A percentile compares a stretch with the other conserved stretches of the same genome.
Evolutionary conservation across 78 protist species (phyloP).

Genomic region (Dictyostelium brefeldianum): DNA sequence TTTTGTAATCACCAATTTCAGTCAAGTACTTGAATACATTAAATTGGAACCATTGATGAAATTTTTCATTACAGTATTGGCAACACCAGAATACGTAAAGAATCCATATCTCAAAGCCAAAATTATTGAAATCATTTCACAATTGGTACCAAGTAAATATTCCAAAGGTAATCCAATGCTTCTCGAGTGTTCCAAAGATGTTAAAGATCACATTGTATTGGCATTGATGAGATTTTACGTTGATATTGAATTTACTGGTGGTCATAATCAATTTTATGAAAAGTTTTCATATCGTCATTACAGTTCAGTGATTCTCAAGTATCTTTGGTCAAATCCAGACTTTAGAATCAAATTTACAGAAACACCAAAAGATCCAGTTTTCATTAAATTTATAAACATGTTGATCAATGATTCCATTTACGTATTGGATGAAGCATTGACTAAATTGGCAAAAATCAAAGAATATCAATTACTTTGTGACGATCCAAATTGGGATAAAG

Average conservation of each 20-base stretch:
- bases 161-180: constrained; percentile 24
- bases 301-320: constrained; percentile 41
- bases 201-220: constrained; percentile 48
- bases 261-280: constrained; percentile 78
- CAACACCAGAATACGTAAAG: constrained; percentile 75
- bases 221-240: constrained; percentile 78
- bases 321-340: constrained; percentile 70
- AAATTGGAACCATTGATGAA: constrained; percentile 43
- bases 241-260: constrained; percentile 84
- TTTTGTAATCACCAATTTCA: background rate
- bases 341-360: constrained; percentile 39
- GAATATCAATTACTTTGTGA: constrained; percentile 14
- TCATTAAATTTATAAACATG: constrained; percentile 78
- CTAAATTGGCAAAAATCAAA: constrained; percentile 60
- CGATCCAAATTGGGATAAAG: constrained; percentile 40
- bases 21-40: constrained; percentile 37
- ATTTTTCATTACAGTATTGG: constrained; percentile 71
- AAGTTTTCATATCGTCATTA: constrained; percentile 75
- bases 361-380: constrained; percentile 25
- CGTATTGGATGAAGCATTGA: constrained; percentile 79
- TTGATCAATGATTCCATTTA: constrained; percentile 79
- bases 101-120: constrained; percentile 82
- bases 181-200: constrained; percentile 31
- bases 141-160: constrained; percentile 15
- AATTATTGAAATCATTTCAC: constrained; percentile 56